Evolutionary conservation across 352 stramenopile genomes (phyloP).

Genomic region (Halophytophthora batemanensis): DNA sequence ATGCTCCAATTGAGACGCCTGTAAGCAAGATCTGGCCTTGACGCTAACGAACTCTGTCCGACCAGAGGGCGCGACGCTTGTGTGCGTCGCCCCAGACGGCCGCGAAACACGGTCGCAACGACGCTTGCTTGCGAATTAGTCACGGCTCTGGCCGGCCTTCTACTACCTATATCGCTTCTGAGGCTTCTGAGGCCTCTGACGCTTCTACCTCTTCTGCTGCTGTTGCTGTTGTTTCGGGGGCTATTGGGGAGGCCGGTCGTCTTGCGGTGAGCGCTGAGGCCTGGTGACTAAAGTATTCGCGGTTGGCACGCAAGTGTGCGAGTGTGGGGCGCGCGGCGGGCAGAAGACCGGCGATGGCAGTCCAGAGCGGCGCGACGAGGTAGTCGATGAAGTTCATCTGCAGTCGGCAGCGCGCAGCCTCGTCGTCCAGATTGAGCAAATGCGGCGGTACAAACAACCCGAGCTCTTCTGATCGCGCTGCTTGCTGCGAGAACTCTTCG

Average conservation of each 20-base stretch:
- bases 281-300: constrained; percentile 72
- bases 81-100: no score
- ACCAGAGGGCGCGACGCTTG: no score
- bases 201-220: no score
- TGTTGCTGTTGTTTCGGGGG: no score
- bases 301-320: constrained; percentile 50
- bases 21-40: no score
- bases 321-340: constrained; percentile 45
- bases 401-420: constrained; percentile 51
- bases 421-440: constrained; percentile 74
- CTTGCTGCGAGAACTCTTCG: constrained; percentile 80
- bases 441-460: constrained; percentile 68
- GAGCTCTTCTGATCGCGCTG: constrained; percentile 44
- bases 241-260: constrained; percentile 1
- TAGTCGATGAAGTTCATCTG: constrained; percentile 89
- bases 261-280: constrained; percentile 43
- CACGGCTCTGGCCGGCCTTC: no score
- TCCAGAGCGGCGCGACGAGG: constrained; percentile 73
- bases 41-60: no score
- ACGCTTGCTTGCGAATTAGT: no score
- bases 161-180: no score
- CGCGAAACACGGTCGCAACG: no score
- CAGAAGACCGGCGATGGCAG: constrained; percentile 52
- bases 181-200: not conserved
- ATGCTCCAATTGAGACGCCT: no score